Conservation (phyloP, 2,329 filamentous ascomycete genomes). For the Apiospora saccharicola region DNA sequence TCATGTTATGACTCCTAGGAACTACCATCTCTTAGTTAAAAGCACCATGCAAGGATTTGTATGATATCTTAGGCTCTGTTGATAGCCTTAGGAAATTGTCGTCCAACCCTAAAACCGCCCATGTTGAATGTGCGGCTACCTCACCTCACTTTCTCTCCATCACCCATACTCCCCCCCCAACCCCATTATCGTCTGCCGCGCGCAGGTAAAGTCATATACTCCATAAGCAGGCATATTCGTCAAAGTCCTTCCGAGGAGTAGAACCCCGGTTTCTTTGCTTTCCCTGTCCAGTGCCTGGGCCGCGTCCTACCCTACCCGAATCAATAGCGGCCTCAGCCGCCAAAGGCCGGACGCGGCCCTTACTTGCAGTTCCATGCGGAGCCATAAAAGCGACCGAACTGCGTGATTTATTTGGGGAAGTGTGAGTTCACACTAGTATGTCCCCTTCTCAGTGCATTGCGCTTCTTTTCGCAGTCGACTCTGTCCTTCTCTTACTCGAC, state of each 20-base stretch:
- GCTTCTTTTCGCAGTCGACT: not conserved
- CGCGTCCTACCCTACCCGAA: not conserved
- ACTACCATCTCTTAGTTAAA: not conserved
- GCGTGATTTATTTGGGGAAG: not conserved
- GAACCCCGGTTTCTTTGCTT: not conserved
- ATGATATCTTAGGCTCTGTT: not conserved
- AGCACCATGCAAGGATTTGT: not conserved
- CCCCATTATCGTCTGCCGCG: not conserved
- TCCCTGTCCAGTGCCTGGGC: not conserved
- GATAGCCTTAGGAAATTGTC: not conserved
- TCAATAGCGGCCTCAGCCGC: not conserved
- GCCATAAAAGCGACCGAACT: not conserved
- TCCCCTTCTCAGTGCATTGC: not conserved
- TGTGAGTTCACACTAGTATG: not conserved
- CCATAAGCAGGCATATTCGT: not conserved
- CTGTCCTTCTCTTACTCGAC: not conserved
- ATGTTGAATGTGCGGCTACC: conserved; percentile 8
- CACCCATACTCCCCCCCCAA: too few relatives aligned
- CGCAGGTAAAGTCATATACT: not conserved
- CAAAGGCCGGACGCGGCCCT: conserved; percentile 2
- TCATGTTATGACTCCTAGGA: not conserved
- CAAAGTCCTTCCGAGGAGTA: not conserved
- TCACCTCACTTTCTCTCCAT: not conserved
- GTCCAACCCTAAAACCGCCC: not conserved
- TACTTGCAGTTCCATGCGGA: not conserved